These are phyloP conservation scores for Rhynchosporium agropyri DNA, from an alignment of 2,329 filamentous ascomycete species.

Conservation along the genomic window DNA sequence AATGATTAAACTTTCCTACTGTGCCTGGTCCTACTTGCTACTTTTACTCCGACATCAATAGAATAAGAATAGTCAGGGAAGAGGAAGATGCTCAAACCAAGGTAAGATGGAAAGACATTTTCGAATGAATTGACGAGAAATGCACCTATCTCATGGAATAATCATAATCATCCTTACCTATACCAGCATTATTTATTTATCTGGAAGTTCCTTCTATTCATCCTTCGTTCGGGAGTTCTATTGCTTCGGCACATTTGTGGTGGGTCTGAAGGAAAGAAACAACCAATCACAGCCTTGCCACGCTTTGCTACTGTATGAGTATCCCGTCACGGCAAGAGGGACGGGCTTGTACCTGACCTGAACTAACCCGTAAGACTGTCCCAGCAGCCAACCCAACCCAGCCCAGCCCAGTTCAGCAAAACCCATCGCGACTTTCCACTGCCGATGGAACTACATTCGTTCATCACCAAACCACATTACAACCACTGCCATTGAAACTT, in stretches of 20 bases:
- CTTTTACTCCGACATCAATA: no score
- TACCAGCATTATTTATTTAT: no score
- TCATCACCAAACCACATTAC: slow-evolving; percentile 7
- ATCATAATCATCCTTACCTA: no score
- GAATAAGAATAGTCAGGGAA: no score
- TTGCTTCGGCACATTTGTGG: slow-evolving; percentile 3
- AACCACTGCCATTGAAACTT: slow-evolving; percentile 13
- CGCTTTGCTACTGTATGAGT: not conserved
- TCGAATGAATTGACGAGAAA: no score
- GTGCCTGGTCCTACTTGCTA: not conserved
- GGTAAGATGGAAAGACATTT: no score
- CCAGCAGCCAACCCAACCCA: not conserved
- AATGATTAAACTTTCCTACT: no score
- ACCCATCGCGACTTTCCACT: slow-evolving; percentile 5
- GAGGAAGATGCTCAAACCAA: no score
- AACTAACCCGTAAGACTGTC: not conserved
- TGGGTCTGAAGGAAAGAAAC: not conserved
- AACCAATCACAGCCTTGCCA: slow-evolving; percentile 6
- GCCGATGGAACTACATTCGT: slow-evolving; percentile 23
- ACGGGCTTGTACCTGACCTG: not conserved
- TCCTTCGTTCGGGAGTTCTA: not conserved
- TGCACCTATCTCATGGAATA: no score
- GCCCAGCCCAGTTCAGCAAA: not conserved
- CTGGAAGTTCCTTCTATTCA: not conserved
- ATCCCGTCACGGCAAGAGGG: not conserved